Base-by-base conservation (phyloP, 2,329 filamentous ascomycete genomes). In the Sporothrix globosa region DNA sequence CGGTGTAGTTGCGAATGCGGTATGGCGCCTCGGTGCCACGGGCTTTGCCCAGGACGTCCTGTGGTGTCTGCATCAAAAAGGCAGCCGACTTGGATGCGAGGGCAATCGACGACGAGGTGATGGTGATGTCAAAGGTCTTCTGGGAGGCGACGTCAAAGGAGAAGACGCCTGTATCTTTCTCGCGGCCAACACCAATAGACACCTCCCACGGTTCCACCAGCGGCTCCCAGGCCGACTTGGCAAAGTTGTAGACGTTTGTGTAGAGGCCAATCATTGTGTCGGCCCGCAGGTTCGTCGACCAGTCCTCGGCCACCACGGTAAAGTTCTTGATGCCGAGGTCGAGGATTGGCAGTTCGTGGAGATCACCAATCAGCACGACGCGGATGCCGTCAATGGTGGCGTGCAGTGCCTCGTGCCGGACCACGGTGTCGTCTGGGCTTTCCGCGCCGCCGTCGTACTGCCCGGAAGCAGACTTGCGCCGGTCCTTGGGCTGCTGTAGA, bases 161-260 rank as follows among this genome's bases (percentile, higher is more conserved):
- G 72, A 97, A 82, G 67, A 91, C 84, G 50, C 95, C 92, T 0
- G 90, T 92, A 54, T 88, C 86, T 34, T 89, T 85, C 71, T 96
- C 90, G 75, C 90, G 94, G 0, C 92, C 89, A 78, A 98, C 88
- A 73, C 96, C 92, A 74, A 99, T 89, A 2, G 93, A 93, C n/a
- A 98, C 85, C 74, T 95, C 90, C 96, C 96, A 99, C 9, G 96
- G 96, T 78, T 99, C 96, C 34, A 99, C 88, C 46, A 99, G 82
- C 3, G 96, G 96, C 79, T 99, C 96, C 96, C 96, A 99, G 3
- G 93, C 93, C 0, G 96, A 99, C 79, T 99, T 99, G 17, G 96
- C 96, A 81, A 99, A 99, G 80, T 99, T 99, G 84, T 97, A 99
- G 34, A 99, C 91, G 76, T 98, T 99, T 75, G 96, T 88, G 79